Evolutionary conservation across 768 basidiomycete genomes (phyloP), one percentile per base, ranked within the genome.

Genomic region (Phaeotremella skinneri): DNA sequence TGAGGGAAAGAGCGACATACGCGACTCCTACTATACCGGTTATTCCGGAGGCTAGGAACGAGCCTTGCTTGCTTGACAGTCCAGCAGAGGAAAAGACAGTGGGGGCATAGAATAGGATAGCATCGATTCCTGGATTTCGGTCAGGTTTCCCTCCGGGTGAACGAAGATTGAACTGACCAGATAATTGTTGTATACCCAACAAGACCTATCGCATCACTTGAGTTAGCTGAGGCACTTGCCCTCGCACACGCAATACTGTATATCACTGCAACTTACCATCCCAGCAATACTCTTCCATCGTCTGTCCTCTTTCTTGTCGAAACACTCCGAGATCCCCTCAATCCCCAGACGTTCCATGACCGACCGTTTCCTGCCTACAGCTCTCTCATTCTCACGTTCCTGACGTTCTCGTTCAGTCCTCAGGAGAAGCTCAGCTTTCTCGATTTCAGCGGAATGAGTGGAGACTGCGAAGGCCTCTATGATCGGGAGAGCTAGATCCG

Each of bases 71-170:
- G 17, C 21, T 20, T 27, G 52, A 26, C 14, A 63, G 11, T 16
- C 62, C 62, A 13, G 58, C 62, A 7, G 32, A 39, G 2, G 62
- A n/a, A 41, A 59, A 59, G n/a, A 63, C 23, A 14, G 51, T 32
- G 1, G 57, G 57, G 13, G 58, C 56, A 41, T 63, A 63, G 48
- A 59, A 63, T 2, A 55, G 30, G 39, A 63, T 51, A 16, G 62
- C 62, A 34, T 63, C 62, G 27, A 55, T 56, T 31, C 62, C 62
- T 23, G 56, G 37, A 39, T 9, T 39, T 39, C 37, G 9, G 9
- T 39, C 37, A 39, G 9, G 37, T 39, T 9, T 9, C n/a, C 11
- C 13, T 14, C 21, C 43, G 23, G 23, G 34, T 17, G 34, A 17
- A 13, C 37, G 37, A 13, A 13, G 7, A 48, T n/a, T 48, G 21